Evolutionary conservation across 306 rosid genomes (phyloP), one percentile per base, ranked within the genome.

Genomic region (Bauhinia variegata): DNA sequence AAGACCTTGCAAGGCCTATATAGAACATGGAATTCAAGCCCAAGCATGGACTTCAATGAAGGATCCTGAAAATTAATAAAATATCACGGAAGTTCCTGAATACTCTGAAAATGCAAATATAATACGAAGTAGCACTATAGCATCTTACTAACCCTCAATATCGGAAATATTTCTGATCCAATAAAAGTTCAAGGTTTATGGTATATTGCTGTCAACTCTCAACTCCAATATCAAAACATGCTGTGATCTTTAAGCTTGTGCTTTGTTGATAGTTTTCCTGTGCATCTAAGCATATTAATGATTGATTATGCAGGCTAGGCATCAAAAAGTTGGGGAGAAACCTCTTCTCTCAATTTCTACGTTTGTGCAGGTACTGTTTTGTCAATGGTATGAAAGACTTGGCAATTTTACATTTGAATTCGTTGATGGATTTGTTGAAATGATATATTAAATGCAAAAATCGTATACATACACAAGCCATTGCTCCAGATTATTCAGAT

Each of bases 241-340:
- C 12, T 41, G 36, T 50, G 75, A 71, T 60, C 54, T 53, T 41
- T 41, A 9, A 30, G 47, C 54, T 9, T 52, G 9, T 51, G 4
- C 54, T 39, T 48, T 17, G 34, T 16, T 12, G 11, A 52, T 14
- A 12, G 42, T 79, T 47, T 63, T 56, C 33, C 67, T 68, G 54
- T 78, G 33, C 52, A 55, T 68, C 65, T 54, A 51, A 32, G 6
- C 52, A 72, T 31, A 63, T 36, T 72, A 71, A 41, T 78, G 71
- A 42, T 78, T 83, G 46, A 37, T 57, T 86, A 50, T 83, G 88
- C 96, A 95, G 99, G 88, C 99, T 82, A 87, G 96, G 85, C 38
- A 88, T 63, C 89, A 91, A 79, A 95, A 91, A 70, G 99, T 95
- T 52, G 99, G 99, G 82, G 99, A 95, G 87, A 95, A 88, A 70